Base-by-base conservation (phyloP, 2,329 filamentous ascomycete genomes). In the Escovopsis sp. region DNA sequence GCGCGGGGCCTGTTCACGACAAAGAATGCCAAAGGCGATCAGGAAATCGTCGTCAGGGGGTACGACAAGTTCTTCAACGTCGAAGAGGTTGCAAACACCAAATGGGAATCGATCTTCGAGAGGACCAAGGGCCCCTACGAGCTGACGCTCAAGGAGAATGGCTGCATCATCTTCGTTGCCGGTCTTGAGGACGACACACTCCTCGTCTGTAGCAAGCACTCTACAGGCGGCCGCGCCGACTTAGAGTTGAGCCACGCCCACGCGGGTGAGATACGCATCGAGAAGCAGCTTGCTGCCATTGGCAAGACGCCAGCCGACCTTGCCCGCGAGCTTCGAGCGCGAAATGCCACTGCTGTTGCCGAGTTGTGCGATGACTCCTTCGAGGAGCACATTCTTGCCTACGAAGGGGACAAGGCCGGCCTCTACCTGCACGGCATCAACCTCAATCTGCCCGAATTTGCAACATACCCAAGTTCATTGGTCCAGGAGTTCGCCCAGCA, bases 41-140 rank as follows among this genome's bases (percentile, higher is more conserved):
- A 75, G 11, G 85, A 94, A 60, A 95, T 98, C 51, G 83, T 75
- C 1, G 77, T 86, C 39, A 75, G 91, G 52, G 91, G 91, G 41
- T 98, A 98, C 63, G 89, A 98, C 70, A 98, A 98, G 64, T 98
- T 98, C 68, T 98, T 98, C 75, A 98, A 98, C 54, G 73, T 85
- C 35, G 75, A 76, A 40, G 91, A 98, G 64, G 82, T 94, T 7
- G 61, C 67, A 38, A 77, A 82, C 49, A 98, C 91, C 4, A 73
- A 80, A 53, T 98, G 91, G 91, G 61, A 68, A 12, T 84, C 82
- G 55, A 85, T 98, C 46, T 69, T 82, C 56, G 62, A 64, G 26
- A 72, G 82, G 43, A 96, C 91, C 1, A 67, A 76, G 49, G 87
- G 86, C 0, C 91, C 91, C 0, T 98, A 96, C 54, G 91, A 98